Evolutionary conservation across 2,329 filamentous ascomycete species (phyloP), one percentile per base, ranked within the genome.

Genomic region (Phialocephala subalpina): DNA sequence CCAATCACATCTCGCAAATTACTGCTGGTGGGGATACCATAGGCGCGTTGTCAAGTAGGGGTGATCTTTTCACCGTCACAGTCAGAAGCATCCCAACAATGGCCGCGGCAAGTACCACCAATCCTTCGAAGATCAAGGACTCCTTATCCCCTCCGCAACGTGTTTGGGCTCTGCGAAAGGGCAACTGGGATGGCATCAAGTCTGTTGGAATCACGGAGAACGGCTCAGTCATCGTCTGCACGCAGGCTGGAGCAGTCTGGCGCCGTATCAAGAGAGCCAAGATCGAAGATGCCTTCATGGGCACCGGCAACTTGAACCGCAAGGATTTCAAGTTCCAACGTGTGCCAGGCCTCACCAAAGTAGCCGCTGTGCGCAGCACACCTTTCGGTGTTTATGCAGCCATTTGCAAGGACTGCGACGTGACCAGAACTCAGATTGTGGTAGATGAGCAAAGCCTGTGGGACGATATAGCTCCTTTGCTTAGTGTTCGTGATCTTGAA

Each of bases 271-370:
- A 93, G 74, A 87, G 96, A 67, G 84, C 87, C 29, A 97, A 95
- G 70, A 89, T 91, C 58, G 97, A 97, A 73, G 89, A 91, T 70
- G 83, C 87, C 0, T 73, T 72, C 38, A 65, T 80, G 14, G 81
- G 80, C 3, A 65, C 80, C 14, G 81, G 80, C 5, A 88, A 89
- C 25, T 82, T 85, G 38, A 92, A 88, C 73, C 86, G 87, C 14
- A 97, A 97, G 72, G 94, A 97, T 75, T 97, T 97, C 82, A 99
- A 99, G 77, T 99, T 98, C 72, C 90, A 95, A 73, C 90, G 96
- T 64, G 89, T 99, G 9, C 91, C 96, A 0, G 94, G 92, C 49
- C 87, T 99, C 63, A 97, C 93, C 1, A 90, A 94, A 40, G 93
- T 97, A 16, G 86, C 91, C 36, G 90, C 90, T 3, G 94, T 98